phyloP scores from a whole-genome alignment of 495 filamentous ascomycete genomes.

The Massariosphaeria phaeospora region DNA sequence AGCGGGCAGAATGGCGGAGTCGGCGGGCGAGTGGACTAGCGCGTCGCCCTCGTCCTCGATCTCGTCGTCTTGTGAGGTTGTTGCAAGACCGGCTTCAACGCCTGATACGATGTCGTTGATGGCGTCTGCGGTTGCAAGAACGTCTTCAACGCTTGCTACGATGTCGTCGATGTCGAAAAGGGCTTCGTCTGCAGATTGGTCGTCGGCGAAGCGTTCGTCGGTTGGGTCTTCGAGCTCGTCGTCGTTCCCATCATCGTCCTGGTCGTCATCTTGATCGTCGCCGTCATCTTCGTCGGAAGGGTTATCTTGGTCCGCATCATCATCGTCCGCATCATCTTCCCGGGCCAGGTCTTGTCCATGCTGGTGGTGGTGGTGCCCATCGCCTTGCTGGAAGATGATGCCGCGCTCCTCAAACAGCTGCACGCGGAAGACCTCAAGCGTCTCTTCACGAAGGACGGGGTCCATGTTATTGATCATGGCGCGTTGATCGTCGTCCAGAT shows the following conservation, averaged over 20 bases:
- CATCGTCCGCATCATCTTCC: constrained; percentile 5
- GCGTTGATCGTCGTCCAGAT: neutral
- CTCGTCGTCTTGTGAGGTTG: no score
- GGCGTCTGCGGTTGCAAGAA: no score
- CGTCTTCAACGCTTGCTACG: no score
- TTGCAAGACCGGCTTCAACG: no score
- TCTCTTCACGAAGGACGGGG: neutral
- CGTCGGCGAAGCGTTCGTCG: neutral
- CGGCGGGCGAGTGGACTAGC: no score
- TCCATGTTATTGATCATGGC: neutral
- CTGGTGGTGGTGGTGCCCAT: neutral
- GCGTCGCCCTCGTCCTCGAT: no score
- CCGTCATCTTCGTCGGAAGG: neutral
- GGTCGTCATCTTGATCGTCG: neutral
- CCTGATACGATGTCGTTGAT: no score
- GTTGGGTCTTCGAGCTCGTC: neutral
- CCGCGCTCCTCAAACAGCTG: neutral
- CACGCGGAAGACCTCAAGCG: neutral
- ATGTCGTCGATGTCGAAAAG: no score
- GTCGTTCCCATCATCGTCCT: neutral
- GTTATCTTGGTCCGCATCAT: constrained; percentile 1
- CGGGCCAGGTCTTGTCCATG: neutral
- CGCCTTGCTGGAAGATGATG: neutral
- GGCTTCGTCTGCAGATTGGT: neutral
- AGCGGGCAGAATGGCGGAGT: no score